These are phyloP conservation scores for Rhizopogon roseolus DNA, from an alignment of 768 basidiomycete species.

Conservation along the genomic window DNA sequence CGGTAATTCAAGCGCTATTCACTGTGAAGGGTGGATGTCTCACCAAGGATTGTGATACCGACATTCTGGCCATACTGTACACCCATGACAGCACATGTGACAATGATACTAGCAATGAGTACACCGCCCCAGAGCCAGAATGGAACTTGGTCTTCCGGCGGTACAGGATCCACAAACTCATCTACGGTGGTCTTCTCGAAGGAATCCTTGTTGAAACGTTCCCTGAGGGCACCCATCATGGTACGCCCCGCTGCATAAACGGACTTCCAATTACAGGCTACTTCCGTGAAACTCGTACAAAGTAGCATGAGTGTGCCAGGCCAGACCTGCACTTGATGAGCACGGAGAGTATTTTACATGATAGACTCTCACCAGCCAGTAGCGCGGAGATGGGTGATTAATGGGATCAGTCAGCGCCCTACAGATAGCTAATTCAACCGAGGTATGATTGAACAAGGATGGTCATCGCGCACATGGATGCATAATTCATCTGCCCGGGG, in stretches of 20 bases:
- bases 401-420: constrained; percentile 42
- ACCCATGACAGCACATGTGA: constrained; percentile 49
- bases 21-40: neutral
- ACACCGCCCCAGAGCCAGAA: constrained; percentile 50
- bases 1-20: neutral
- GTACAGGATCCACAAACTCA: constrained; percentile 49
- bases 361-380: constrained; percentile 40
- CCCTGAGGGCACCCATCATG: constrained; percentile 1
- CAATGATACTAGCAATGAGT: constrained; percentile 40
- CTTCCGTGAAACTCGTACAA: constrained; percentile 36
- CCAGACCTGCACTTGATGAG: constrained; percentile 15
- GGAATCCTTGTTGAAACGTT: constrained; percentile 2
- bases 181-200: constrained; percentile 15
- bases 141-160: constrained; percentile 51
- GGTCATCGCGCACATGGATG: constrained; percentile 9
- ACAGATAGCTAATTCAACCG: neutral
- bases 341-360: neutral
- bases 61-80: constrained; percentile 54
- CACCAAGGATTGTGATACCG: constrained; percentile 20
- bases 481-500: constrained; percentile 22
- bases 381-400: constrained; percentile 45
- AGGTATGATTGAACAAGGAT: neutral
- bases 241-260: constrained; percentile 6
- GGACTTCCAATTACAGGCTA: constrained; percentile 20
- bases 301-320: constrained; percentile 43